phyloP scores from a whole-genome alignment of 768 basidiomycete species.

The Leccinum subtestaceum region DNA sequence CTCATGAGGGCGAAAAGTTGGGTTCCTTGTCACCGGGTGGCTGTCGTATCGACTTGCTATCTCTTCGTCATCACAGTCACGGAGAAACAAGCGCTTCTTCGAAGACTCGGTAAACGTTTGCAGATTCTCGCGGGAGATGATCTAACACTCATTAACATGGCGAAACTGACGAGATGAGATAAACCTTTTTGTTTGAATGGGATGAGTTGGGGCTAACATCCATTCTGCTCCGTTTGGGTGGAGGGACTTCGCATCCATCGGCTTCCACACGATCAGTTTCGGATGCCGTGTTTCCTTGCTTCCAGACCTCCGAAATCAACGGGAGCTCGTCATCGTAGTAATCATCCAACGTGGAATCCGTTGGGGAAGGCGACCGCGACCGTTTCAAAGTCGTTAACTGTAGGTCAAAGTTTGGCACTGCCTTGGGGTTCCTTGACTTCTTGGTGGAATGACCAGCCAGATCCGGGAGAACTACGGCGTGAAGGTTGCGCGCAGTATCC shows the following conservation, averaged over 20 bases:
- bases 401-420: constrained; percentile 47
- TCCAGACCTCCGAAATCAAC: constrained; percentile 30
- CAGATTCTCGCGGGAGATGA: background rate
- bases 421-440: constrained; percentile 14
- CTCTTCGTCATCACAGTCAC: constrained; percentile 13
- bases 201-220: background rate
- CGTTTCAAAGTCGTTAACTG: constrained; percentile 39
- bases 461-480: constrained; percentile 43
- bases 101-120: background rate
- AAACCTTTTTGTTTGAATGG: constrained; percentile 16
- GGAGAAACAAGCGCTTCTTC: constrained; percentile 20
- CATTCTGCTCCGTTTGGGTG: constrained; percentile 20
- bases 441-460: constrained; percentile 25
- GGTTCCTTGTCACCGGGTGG: background rate
- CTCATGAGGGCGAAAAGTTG: constrained; percentile 24
- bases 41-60: background rate
- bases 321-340: constrained; percentile 36
- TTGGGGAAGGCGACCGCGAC: constrained; percentile 19
- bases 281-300: constrained; percentile 31
- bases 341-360: constrained; percentile 18
- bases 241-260: constrained; percentile 23
- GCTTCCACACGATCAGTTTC: constrained; percentile 37
- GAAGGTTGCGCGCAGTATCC: constrained; percentile 38
- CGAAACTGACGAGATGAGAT: background rate
- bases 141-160: constrained; percentile 13